phyloP scores from a whole-genome alignment of 2,329 filamentous ascomycete species.

The Escovopsis sp. region DNA sequence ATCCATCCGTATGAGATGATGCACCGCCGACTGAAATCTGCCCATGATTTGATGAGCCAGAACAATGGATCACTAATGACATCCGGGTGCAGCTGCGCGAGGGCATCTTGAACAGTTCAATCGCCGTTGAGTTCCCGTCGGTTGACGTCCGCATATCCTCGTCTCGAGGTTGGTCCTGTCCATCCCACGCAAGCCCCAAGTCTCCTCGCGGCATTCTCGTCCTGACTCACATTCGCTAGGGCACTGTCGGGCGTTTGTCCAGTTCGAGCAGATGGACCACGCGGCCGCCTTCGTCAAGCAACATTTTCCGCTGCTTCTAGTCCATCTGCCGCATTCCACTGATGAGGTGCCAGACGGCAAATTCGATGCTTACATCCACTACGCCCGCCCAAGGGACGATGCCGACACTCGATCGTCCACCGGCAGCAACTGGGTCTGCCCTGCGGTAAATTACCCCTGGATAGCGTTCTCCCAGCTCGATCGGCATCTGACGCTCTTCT shows the following conservation, averaged over 20 bases:
- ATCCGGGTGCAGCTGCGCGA: conserved; percentile 19
- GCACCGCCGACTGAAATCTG: too few relatives aligned
- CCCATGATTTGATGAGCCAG: too few relatives aligned
- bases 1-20: too few relatives aligned
- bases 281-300: conserved; percentile 27
- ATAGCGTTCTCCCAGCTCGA: background rate
- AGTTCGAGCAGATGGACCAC: conserved; percentile 26
- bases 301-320: conserved; percentile 25
- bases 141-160: conserved; percentile 26
- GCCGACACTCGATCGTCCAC: conserved; percentile 14
- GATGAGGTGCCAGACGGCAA: conserved; percentile 25
- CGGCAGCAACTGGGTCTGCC: conserved; percentile 21
- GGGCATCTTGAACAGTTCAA: conserved; percentile 18
- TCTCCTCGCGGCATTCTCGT: background rate
- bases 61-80: conserved; percentile 4
- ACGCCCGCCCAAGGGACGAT: conserved; percentile 24
- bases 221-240: conserved; percentile 17
- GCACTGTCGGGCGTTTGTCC: conserved; percentile 26
- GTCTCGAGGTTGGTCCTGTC: conserved; percentile 15
- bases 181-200: background rate
- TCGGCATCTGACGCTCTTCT: conserved; percentile 7
- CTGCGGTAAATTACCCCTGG: conserved; percentile 14
- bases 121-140: conserved; percentile 20
- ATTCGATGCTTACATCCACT: conserved; percentile 26
- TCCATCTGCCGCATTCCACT: conserved; percentile 22